Conservation (phyloP, 441 rosid genomes). For the Erodium moschatum region DNA sequence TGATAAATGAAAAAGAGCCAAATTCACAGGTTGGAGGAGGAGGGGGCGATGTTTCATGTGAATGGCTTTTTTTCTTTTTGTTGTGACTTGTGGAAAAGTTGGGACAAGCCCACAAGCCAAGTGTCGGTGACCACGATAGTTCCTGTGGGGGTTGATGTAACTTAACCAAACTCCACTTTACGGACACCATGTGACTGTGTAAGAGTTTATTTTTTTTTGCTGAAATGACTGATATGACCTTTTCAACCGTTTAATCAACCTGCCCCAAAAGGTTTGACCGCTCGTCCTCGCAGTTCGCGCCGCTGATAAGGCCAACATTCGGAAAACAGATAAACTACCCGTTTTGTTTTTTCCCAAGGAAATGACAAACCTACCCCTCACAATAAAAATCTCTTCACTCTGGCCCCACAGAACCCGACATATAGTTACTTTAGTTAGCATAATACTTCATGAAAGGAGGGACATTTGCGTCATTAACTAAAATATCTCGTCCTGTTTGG, state of each 20-base stretch:
- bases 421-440: no score
- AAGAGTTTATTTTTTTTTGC: neutral
- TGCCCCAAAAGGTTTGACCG: neutral
- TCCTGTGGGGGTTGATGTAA: conserved; percentile 6
- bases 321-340: neutral
- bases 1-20: neutral
- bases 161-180: neutral
- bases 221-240: neutral
- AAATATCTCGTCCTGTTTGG: no score
- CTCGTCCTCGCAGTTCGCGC: neutral
- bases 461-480: neutral
- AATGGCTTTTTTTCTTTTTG: neutral
- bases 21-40: neutral
- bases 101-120: neutral
- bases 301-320: neutral
- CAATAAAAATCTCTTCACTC: neutral
- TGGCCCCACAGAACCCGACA: no score
- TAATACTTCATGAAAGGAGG: no score
- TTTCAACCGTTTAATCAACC: neutral
- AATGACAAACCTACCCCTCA: conserved; percentile 1
- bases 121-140: conserved; percentile 3
- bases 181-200: neutral
- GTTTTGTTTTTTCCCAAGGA: neutral
- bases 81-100: neutral
- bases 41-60: neutral